Evolutionary conservation across 768 basidiomycete species (phyloP).

Genomic region (Tephrocybe sp.): DNA sequence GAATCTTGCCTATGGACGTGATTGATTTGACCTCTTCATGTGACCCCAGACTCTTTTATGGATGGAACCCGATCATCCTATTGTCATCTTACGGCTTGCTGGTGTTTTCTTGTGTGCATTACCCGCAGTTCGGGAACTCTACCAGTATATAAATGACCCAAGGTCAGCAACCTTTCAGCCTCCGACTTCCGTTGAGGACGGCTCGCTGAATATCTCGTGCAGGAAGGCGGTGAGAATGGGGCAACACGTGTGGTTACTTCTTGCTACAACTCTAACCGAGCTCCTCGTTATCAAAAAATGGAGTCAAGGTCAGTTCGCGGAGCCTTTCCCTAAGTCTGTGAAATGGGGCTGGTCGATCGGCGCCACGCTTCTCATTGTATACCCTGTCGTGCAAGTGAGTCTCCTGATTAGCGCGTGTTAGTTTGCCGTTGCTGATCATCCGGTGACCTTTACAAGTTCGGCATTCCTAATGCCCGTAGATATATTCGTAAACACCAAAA

Average conservation of each 20-base stretch:
- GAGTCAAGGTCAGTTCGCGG: constrained; percentile 69
- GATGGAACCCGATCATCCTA: constrained; percentile 91
- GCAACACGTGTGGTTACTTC: constrained; percentile 83
- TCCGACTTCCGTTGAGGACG: not conserved
- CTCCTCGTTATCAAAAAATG: constrained; percentile 81
- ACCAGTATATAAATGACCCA: constrained; percentile 81
- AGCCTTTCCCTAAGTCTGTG: constrained; percentile 61
- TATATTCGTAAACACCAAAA: constrained; percentile 48
- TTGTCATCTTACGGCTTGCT: constrained; percentile 71
- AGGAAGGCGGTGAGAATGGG: constrained; percentile 89
- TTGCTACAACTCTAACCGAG: constrained; percentile 85
- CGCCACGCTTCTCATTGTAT: constrained; percentile 57
- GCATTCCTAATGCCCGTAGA: constrained; percentile 55
- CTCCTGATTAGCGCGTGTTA: not conserved
- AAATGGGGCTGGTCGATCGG: constrained; percentile 70
- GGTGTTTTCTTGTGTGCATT: constrained; percentile 85
- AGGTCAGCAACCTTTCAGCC: constrained; percentile 46
- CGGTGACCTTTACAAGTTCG: constrained; percentile 49
- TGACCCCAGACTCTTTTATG: constrained; percentile 57
- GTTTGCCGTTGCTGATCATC: not conserved
- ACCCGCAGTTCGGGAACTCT: constrained; percentile 82
- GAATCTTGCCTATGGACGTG: not conserved
- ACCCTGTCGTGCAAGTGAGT: constrained; percentile 68
- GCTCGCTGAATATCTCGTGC: constrained; percentile 7
- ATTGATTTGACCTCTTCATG: constrained; percentile 2